phyloP scores from a whole-genome alignment of 306 rosid species.

The Cucurbita pepo region DNA sequence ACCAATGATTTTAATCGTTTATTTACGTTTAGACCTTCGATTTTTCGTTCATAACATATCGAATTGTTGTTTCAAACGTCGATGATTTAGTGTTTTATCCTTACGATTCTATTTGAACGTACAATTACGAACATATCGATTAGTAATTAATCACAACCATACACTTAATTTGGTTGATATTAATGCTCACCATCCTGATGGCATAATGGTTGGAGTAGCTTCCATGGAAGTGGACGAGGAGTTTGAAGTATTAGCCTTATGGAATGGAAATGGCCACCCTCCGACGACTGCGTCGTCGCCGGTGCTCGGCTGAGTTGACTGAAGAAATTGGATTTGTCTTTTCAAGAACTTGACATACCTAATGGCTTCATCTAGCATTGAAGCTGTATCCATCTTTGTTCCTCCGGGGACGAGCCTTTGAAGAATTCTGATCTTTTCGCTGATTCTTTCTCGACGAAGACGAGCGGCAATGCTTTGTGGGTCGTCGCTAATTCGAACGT shows the following conservation, averaged over 20 bases:
- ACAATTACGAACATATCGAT: neutral
- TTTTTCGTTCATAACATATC: too few relatives aligned
- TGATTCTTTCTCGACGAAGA: constrained; percentile 74
- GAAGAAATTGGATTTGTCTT: constrained; percentile 63
- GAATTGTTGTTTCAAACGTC: too few relatives aligned
- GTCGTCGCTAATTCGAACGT: constrained; percentile 85
- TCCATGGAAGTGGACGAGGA: constrained; percentile 3
- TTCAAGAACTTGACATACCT: constrained; percentile 83
- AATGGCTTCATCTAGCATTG: constrained; percentile 92
- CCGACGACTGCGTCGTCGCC: neutral
- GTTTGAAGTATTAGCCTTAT: neutral
- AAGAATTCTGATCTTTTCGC: constrained; percentile 74
- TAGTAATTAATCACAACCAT: neutral
- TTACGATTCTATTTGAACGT: neutral
- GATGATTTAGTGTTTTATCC: too few relatives aligned
- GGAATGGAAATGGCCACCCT: neutral
- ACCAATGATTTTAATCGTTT: constrained; percentile 26
- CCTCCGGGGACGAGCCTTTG: constrained; percentile 95
- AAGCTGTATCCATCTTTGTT: constrained; percentile 87
- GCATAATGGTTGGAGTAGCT: neutral
- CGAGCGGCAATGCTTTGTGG: constrained; percentile 93
- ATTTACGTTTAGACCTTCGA: too few relatives aligned
- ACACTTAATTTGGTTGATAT: neutral
- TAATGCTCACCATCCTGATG: neutral
- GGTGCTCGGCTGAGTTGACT: constrained; percentile 22